Base-by-base conservation (phyloP, 2,329 filamentous ascomycete genomes). In the Westerdykella sp. region DNA sequence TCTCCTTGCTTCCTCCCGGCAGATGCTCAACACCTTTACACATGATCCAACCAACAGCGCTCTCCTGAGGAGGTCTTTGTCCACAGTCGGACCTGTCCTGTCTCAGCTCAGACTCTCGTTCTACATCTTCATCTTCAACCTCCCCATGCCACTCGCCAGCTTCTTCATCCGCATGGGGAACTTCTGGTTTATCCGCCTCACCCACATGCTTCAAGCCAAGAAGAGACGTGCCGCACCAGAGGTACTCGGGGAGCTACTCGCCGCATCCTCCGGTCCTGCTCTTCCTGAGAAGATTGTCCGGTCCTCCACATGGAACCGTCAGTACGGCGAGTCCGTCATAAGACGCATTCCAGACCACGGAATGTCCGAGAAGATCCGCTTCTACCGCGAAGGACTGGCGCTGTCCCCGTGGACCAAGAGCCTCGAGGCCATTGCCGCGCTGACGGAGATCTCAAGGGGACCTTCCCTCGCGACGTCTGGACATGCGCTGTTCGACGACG, bases 81-180 rank as follows among this genome's bases (percentile, higher is more conserved):
- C 55, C 9, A 69, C 69, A 1, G 43, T 77, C n/a, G 56, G 53
- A 13, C 76, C 77, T 1, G 56, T 80, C 1, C 28, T 72, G n/a
- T 59, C 59, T 15, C 78, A 81, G 49, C 46, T 74, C 16, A 40
- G 57, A 7, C 64, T 70, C 41, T 79, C 76, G 2, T 72, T 73
- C 45, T 81, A 81, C 51, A 69, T 79, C 39, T 79, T 79, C 49
- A 68, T 68, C 12, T 74, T 80, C 60, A 69, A 73, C 34, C 61
- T 80, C 2, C 77, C 76, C 2, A 56, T 60, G 28, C 60, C 66
- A 4, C 52, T 77, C 12, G 68, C 73, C 39, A 63, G 55, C 37
- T 69, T 66, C 50, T 59, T 73, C 39, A 70, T 69, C n/a, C 66
- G 56, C 1, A 69, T 75, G n/a, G 73, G 75, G 6, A 74, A 78